These are phyloP conservation scores for Vitis cinerea DNA, from an alignment of 164 flowering plant species.

Conservation along the genomic window DNA sequence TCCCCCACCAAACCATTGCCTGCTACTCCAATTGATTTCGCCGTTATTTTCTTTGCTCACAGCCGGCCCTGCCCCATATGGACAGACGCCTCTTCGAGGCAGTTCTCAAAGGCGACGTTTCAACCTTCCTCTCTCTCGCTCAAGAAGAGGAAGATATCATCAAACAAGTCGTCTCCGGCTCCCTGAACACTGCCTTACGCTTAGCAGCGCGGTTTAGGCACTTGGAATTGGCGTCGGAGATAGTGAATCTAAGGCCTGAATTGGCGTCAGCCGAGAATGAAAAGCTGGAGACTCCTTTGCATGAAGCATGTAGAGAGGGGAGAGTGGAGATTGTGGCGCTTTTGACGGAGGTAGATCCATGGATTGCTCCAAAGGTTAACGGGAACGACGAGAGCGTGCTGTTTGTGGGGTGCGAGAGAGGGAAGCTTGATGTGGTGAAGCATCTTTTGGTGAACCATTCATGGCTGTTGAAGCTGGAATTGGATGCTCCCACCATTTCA, in stretches of 20 bases:
- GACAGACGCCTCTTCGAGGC: slow-evolving; percentile 41
- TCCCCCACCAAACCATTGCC: too few relatives aligned
- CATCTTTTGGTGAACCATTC: slow-evolving; percentile 23
- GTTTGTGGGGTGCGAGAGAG: slow-evolving; percentile 39
- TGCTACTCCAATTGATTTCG: too few relatives aligned
- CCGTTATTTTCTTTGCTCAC: too few relatives aligned
- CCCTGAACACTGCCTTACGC: slow-evolving; percentile 44
- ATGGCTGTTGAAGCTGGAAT: slow-evolving; percentile 37
- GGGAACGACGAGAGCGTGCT: slow-evolving; percentile 33
- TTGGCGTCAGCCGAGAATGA: slow-evolving; percentile 27
- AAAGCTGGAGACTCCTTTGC: slow-evolving; percentile 36
- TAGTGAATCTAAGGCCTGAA: slow-evolving; percentile 24
- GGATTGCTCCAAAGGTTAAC: slow-evolving; percentile 31
- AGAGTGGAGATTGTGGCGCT: slow-evolving; percentile 27
- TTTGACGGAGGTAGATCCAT: slow-evolving; percentile 32
- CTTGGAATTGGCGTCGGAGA: slow-evolving; percentile 19
- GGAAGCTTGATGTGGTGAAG: slow-evolving; percentile 35
- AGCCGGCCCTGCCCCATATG: slow-evolving; percentile 21
- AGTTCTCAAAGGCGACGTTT: slow-evolving; percentile 31
- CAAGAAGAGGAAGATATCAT: slow-evolving; percentile 27
- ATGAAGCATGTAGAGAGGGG: slow-evolving; percentile 28
- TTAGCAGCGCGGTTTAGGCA: slow-evolving; percentile 35
- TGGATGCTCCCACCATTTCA: slow-evolving; percentile 38
- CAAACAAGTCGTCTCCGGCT: slow-evolving; percentile 18
- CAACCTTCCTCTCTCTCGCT: slow-evolving; percentile 28